These are phyloP conservation scores for Calophaca sinica DNA, from an alignment of 306 rosid species.

Conservation along the genomic window DNA sequence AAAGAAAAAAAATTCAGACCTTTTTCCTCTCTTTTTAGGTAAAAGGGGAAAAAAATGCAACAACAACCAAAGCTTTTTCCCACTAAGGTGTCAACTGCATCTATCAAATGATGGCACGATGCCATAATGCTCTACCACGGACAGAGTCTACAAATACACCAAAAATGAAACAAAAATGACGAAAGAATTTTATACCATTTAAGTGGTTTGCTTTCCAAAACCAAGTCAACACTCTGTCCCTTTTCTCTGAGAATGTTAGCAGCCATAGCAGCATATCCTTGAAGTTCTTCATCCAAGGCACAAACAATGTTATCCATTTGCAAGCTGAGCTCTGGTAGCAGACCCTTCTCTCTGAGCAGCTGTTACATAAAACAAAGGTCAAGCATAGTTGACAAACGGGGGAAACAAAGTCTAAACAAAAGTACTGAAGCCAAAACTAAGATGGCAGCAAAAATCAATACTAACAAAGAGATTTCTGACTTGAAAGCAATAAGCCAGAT, in stretches of 20 bases:
- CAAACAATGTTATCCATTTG: constrained; percentile 79
- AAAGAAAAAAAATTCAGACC: not conserved
- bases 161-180: not conserved
- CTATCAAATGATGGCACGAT: not conserved
- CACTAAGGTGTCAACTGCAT: not conserved
- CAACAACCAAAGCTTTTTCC: constrained; percentile 18
- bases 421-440: constrained; percentile 22
- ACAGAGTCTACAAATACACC: constrained; percentile 7
- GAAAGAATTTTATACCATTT: constrained; percentile 67
- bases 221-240: constrained; percentile 87
- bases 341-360: constrained; percentile 96
- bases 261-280: constrained; percentile 85
- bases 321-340: constrained; percentile 72
- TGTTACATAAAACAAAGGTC: constrained; percentile 33
- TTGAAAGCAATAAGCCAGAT: constrained; percentile 36
- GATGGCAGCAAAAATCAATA: constrained; percentile 34
- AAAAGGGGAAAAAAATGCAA: not conserved
- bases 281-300: constrained; percentile 87
- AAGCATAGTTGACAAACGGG: constrained; percentile 12
- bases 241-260: constrained; percentile 81
- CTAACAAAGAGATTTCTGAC: constrained; percentile 21
- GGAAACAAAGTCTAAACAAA: constrained; percentile 13
- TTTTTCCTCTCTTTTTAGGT: constrained; percentile 7
- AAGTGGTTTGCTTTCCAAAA: constrained; percentile 91
- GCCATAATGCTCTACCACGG: not conserved